Evolutionary conservation across 495 filamentous ascomycete genomes (phyloP), one percentile per base, ranked within the genome.

Genomic region (Rhypophila decipiens): DNA sequence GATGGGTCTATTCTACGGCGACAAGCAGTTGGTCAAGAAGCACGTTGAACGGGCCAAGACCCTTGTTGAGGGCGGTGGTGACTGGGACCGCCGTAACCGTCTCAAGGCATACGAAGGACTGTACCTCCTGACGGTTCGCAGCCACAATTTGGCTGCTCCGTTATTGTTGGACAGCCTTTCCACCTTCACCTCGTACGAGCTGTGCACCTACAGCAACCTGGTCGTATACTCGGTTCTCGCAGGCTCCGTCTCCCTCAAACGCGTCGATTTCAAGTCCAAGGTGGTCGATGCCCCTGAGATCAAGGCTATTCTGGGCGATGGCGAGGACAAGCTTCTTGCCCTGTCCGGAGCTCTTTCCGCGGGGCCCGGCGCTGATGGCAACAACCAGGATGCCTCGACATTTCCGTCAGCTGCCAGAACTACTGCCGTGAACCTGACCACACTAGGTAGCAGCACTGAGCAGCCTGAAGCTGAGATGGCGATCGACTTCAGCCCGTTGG

Each of bases 251-350:
- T 91, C 91, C 24, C 77, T 98, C 43, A 95, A 95, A 73, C 84
- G 93, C 36, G 88, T 97, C 10, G 93, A 98, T 66, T 98, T 98
- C 77, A 98, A 98, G 73, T 86, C 85, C 46, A 96, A 96, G 71
- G 93, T 98, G 17, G 88, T 96, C 36, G 93, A 98, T 66, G 94
- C 93, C 11, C 90, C 93, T 3, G 93, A 98, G 69, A 96, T 97
- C 74, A 88, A 88, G 66, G 94, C 93, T 15, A 90, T 98, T 40
- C 77, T 98, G 8, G 93, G 94, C 46, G 83, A 90, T 56, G 82
- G 85, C 20, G 87, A 90, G 44, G 90, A 96, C 53, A 87, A 87
- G 57, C 68, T 95, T 27, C 77, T 88, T 34, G 90, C 88, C 0
- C 70, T 96, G 37, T 73, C 78, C 19, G 90, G 90, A 4, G 80